Evolutionary conservation across 2,329 filamentous ascomycete genomes (phyloP), one percentile per base, ranked within the genome.

Genomic region (Aaosphaeria pasadenensis): DNA sequence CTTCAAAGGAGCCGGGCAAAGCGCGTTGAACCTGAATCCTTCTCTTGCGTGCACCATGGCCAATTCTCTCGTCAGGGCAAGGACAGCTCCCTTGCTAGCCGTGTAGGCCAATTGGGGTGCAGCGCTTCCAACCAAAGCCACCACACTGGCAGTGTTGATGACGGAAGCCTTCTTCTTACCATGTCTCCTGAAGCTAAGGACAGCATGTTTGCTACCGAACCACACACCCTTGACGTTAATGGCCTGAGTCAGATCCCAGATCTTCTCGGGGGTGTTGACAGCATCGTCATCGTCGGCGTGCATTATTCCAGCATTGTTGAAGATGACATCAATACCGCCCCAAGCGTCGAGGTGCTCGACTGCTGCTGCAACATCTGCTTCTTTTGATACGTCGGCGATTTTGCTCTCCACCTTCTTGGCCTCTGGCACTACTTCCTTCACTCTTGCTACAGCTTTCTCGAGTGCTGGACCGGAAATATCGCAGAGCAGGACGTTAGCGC

Each of bases 141-240:
- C 91, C 43, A 95, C 87, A 42, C 87, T 91, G 29, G 90, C 91
- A 3, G 90, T 95, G 79, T 96, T 96, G 80, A 96, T 91, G 72
- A 96, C 84, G 71, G 86, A 90, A 44, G 83, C 89, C 60, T 80
- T 83, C 40, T 77, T 82, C 83, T 96, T 96, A 47, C 82, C 81
- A 77, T 95, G 79, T 60, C 84, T 85, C 56, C 91, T 86, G 61
- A 96, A 79, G 40, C 88, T 83, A 44, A 92, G 77, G 30, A 96
- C 85, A 5, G 91, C 90, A 71, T 96, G 89, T 80, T 96, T 96
- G 81, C 85, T 87, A 51, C 91, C 91, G 70, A 84, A 96, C 91
- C 91, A 96, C n/a, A 96, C 91, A 39, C 91, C 91, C 82, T 96
- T 96, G 71, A 96, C 91, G 72, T 96, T 96, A 78, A 96, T 95